Evolutionary conservation across 148 eudicot genomes (phyloP).

Genomic region (Rhododendron simsii): DNA sequence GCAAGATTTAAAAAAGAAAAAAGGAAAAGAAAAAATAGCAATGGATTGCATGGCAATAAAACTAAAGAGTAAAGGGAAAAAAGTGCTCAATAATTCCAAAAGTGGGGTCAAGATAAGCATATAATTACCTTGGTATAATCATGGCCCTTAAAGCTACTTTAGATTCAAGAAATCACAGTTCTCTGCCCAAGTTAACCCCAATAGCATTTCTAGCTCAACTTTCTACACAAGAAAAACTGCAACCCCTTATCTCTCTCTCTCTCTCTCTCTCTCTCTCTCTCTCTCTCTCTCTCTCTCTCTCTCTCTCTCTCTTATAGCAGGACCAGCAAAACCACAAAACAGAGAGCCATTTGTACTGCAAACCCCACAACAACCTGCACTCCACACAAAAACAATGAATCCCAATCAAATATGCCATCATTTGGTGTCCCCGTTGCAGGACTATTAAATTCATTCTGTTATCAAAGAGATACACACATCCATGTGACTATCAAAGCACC

Average conservation of each 20-base stretch:
- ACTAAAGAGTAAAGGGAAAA: conserved; percentile 9
- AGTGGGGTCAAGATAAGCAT: conserved; percentile 27
- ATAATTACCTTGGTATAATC: conserved; percentile 19
- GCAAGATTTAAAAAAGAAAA: neutral
- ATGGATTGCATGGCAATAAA: conserved; percentile 10
- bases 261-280: conserved; percentile 14
- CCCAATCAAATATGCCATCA: conserved; percentile 25
- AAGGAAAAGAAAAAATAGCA: neutral
- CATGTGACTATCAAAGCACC: neutral
- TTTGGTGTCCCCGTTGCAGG: neutral
- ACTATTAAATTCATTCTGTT: neutral
- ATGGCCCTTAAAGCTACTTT: conserved; percentile 35
- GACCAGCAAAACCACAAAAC: conserved; percentile 32
- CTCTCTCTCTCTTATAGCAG: conserved; percentile 16
- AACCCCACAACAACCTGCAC: conserved; percentile 45
- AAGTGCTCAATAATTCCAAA: conserved; percentile 23
- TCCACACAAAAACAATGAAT: conserved; percentile 17
- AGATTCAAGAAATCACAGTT: conserved; percentile 9
- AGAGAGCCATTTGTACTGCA: conserved; percentile 31
- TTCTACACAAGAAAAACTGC: neutral
- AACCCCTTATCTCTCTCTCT: neutral
- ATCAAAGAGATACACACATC: neutral
- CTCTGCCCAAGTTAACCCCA: neutral
- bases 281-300: conserved; percentile 5
- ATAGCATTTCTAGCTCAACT: neutral